These are phyloP conservation scores for Trichoderma reesei DNA, from an alignment of 495 filamentous ascomycete species.

Conservation along the genomic window DNA sequence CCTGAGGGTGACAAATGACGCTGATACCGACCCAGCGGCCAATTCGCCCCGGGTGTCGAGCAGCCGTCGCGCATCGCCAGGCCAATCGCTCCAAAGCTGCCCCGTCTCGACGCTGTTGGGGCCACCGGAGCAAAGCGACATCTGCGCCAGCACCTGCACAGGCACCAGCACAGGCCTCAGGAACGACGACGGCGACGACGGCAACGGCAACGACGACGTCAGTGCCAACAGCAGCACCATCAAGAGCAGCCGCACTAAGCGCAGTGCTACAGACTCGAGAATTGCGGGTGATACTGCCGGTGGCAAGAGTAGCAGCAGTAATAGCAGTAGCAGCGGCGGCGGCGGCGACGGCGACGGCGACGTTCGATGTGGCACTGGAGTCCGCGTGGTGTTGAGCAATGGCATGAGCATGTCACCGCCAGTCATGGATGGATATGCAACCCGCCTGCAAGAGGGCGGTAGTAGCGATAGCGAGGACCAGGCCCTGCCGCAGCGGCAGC, in stretches of 20 bases:
- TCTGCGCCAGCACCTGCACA: not conserved
- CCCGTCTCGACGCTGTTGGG: not conserved
- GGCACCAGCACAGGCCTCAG: too few species aligned
- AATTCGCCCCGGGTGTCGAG: not conserved
- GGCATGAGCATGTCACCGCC: conserved; percentile 11
- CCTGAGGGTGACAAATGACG: not conserved
- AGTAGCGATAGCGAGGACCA: conserved; percentile 7
- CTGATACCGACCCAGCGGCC: not conserved
- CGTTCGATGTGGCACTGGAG: conserved; percentile 1
- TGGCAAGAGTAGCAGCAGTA: not conserved
- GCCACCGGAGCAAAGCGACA: not conserved
- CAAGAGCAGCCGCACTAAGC: not conserved
- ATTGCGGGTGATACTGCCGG: not conserved
- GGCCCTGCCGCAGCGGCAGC: conserved; percentile 7
- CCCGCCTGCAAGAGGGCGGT: not conserved
- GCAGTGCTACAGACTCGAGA: not conserved
- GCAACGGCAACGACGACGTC: not conserved
- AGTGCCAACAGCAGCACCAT: not conserved
- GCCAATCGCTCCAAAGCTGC: not conserved
- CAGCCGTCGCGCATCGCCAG: not conserved
- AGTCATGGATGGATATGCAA: conserved; percentile 10
- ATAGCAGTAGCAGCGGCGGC: not conserved
- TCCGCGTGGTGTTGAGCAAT: conserved; percentile 9
- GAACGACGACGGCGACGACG: not conserved
- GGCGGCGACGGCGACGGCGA: not conserved